A percentile compares a stretch with the other conserved stretches of the same genome.
Conservation (phyloP, 768 basidiomycete species). For the Agrocybe pediades region DNA sequence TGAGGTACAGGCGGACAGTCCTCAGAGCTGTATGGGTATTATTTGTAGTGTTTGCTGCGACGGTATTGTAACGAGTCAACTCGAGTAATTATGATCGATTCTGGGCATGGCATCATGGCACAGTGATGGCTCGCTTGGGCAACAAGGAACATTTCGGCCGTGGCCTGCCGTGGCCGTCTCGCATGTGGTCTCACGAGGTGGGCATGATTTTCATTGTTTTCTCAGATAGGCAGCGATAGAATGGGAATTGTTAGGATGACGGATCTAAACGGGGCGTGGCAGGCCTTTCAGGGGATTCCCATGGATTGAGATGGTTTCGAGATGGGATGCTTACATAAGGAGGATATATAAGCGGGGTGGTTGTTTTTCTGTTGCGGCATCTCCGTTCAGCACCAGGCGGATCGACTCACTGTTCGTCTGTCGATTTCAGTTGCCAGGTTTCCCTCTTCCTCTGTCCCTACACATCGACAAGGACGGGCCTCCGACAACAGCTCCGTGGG, state of each 20-base stretch:
- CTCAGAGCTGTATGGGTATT: too few relatives aligned
- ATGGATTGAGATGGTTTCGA: slow-evolving; percentile 3
- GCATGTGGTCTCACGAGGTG: too few relatives aligned
- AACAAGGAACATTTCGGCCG: neutral
- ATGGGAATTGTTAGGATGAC: too few relatives aligned
- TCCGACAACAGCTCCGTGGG: slow-evolving; percentile 26
- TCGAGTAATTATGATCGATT: neutral
- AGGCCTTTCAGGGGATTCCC: neutral
- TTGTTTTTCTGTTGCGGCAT: slow-evolving; percentile 21
- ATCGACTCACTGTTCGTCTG: slow-evolving; percentile 49
- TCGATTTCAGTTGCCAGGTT: slow-evolving; percentile 51
- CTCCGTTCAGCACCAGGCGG: slow-evolving; percentile 41
- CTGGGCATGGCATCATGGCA: neutral
- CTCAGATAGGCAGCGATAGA: too few relatives aligned
- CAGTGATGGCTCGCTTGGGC: neutral
- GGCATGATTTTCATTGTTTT: too few relatives aligned
- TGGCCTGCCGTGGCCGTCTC: too few relatives aligned
- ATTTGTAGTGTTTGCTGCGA: too few relatives aligned
- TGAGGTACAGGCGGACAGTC: neutral
- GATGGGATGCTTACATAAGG: slow-evolving; percentile 29
- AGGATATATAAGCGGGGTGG: slow-evolving; percentile 27
- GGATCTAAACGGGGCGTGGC: neutral
- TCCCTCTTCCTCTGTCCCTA: slow-evolving; percentile 32
- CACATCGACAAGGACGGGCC: slow-evolving; percentile 47
- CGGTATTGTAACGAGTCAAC: neutral